These are phyloP conservation scores for Streptanthus diversifolius DNA, from an alignment of 345 rosid genomes.

Conservation along the genomic window DNA sequence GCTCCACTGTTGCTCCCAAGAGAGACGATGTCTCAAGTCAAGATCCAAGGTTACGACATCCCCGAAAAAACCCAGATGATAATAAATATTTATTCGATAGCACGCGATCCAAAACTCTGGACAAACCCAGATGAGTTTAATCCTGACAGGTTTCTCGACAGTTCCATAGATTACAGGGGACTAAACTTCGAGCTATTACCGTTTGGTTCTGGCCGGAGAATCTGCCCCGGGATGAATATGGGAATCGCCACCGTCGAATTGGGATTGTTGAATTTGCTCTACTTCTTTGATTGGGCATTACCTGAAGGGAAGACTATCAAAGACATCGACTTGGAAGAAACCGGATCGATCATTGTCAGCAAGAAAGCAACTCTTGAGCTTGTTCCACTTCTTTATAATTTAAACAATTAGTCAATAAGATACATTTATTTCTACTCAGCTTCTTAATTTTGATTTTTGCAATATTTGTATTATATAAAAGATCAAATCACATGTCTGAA, in stretches of 20 bases:
- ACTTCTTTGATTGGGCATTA: constrained; percentile 26
- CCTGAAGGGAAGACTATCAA: constrained; percentile 22
- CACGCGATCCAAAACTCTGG: constrained; percentile 49
- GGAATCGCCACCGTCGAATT: constrained; percentile 26
- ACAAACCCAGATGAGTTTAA: constrained; percentile 44
- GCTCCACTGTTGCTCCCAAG: constrained; percentile 48
- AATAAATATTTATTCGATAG: constrained; percentile 48
- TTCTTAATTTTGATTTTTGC: background rate
- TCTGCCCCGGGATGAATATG: constrained; percentile 45
- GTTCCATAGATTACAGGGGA: constrained; percentile 47
- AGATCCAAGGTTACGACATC: constrained; percentile 41
- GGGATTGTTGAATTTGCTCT: constrained; percentile 29
- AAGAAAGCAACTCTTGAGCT: constrained; percentile 36
- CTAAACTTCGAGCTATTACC: constrained; percentile 44
- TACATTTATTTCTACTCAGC: background rate
- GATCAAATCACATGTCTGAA: background rate
- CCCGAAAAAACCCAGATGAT: constrained; percentile 45
- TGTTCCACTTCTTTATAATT: constrained; percentile 7
- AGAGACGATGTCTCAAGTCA: constrained; percentile 43
- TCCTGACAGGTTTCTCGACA: constrained; percentile 52
- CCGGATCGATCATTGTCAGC: constrained; percentile 3
- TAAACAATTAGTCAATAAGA: background rate
- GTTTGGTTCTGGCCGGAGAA: constrained; percentile 56
- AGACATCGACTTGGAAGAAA: constrained; percentile 22
- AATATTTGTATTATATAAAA: background rate